A percentile compares a stretch with the other conserved stretches of the same genome.
phyloP scores from a whole-genome alignment of 2,329 filamentous ascomycete genomes.

The Arthroderma sp. region DNA sequence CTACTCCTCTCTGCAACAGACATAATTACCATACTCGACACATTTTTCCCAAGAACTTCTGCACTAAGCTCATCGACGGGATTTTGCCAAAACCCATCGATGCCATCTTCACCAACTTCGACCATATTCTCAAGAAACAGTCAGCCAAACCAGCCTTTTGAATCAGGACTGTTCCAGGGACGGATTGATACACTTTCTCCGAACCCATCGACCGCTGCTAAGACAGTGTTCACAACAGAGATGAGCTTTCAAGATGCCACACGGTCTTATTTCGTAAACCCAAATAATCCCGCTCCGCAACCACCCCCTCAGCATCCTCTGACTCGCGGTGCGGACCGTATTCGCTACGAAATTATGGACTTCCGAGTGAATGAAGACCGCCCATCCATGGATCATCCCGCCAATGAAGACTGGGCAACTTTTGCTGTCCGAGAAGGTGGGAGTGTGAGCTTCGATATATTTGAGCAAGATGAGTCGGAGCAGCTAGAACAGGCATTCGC shows the following conservation, averaged over 20 bases:
- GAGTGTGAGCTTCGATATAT: slow-evolving; percentile 22
- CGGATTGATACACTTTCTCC: slow-evolving; percentile 16
- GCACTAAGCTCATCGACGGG: slow-evolving; percentile 11
- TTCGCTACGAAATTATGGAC: slow-evolving; percentile 29
- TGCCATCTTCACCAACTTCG: slow-evolving; percentile 16
- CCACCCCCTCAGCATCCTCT: slow-evolving; percentile 16
- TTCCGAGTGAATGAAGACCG: slow-evolving; percentile 24
- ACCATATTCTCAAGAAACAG: slow-evolving; percentile 14
- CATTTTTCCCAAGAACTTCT: slow-evolving; percentile 52
- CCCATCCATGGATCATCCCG: slow-evolving; percentile 59
- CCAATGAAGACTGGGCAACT: slow-evolving; percentile 70
- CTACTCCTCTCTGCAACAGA: slow-evolving; percentile 51
- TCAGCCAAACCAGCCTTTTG: slow-evolving; percentile 12
- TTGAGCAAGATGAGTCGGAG: background rate
- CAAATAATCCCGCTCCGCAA: slow-evolving; percentile 8
- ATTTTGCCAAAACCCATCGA: slow-evolving; percentile 16
- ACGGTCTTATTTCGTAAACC: slow-evolving; percentile 8
- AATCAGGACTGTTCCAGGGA: slow-evolving; percentile 23
- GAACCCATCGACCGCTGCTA: slow-evolving; percentile 14
- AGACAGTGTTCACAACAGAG: slow-evolving; percentile 21
- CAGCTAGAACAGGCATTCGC: background rate
- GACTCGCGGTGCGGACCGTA: slow-evolving; percentile 24
- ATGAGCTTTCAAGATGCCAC: slow-evolving; percentile 15
- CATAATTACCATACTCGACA: slow-evolving; percentile 65
- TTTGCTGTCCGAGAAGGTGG: slow-evolving; percentile 66